These are phyloP conservation scores for Populus hybrid DNA, from an alignment of 441 rosid species.

Conservation along the genomic window DNA sequence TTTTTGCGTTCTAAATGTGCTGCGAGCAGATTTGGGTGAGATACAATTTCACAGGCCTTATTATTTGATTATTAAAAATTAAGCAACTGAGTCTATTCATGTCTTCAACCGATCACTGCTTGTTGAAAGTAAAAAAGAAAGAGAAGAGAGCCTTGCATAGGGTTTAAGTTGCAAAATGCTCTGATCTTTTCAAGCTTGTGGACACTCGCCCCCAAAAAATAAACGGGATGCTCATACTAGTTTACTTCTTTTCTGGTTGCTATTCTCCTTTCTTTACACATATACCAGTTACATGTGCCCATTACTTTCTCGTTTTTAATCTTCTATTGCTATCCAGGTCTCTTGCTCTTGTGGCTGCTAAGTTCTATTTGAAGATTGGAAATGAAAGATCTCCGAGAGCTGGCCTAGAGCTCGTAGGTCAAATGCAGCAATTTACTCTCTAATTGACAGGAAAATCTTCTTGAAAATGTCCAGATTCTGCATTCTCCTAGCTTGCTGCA, in stretches of 20 bases:
- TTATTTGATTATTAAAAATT: not conserved
- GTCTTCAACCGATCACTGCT: not conserved
- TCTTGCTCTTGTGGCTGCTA: constrained; percentile 33
- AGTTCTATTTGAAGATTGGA: constrained; percentile 24
- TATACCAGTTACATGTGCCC: not conserved
- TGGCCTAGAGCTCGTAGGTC: not conserved
- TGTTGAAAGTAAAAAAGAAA: not conserved
- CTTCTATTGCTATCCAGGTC: constrained; percentile 21
- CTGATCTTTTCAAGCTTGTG: no score
- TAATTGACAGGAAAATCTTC: not conserved
- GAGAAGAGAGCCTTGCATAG: not conserved
- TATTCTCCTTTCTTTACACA: not conserved
- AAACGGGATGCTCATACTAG: no score
- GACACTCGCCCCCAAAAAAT: no score
- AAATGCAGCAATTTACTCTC: not conserved
- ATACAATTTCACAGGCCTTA: not conserved
- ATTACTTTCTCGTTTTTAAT: not conserved
- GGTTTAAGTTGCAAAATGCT: not conserved
- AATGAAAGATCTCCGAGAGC: constrained; percentile 4
- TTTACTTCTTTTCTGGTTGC: not conserved
- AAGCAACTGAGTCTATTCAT: not conserved
- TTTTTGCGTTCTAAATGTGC: not conserved
- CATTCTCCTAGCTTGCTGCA: not conserved
- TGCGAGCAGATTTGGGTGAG: not conserved
- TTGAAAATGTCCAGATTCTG: not conserved